Percentiles rank a stretch among this genome's conserved stretches.
Conservation (phyloP, 345 rosid genomes). For the Trapa bicornis region DNA sequence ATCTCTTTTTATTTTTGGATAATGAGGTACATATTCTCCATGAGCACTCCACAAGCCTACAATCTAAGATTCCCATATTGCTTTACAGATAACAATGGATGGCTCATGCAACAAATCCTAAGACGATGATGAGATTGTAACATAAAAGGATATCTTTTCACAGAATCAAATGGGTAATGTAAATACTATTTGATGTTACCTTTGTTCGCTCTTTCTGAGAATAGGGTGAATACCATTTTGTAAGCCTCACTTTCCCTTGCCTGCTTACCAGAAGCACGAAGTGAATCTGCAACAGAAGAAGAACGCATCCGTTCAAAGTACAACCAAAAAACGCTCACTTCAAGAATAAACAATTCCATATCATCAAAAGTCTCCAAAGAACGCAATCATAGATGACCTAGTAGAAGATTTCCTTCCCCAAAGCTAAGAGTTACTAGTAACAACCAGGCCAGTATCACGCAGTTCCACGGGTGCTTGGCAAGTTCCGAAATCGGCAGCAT, state of each 20-base stretch:
- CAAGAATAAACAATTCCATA: background rate
- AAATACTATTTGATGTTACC: constrained; percentile 15
- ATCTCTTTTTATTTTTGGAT: too few species aligned
- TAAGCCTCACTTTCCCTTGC: too few species aligned
- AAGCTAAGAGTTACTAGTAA: background rate
- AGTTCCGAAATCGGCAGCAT: background rate
- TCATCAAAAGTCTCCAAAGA: background rate
- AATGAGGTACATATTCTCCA: too few species aligned
- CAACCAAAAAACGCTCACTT: background rate
- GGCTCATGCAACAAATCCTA: too few species aligned
- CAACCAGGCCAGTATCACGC: background rate
- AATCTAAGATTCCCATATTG: too few species aligned
- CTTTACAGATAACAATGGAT: too few species aligned
- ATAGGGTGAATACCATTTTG: too few species aligned
- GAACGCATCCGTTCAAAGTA: background rate
- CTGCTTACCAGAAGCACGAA: too few species aligned
- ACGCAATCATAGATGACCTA: background rate
- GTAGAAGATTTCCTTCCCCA: background rate
- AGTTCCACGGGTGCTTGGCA: background rate
- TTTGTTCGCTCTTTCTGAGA: constrained; percentile 14
- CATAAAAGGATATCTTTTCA: background rate
- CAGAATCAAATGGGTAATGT: background rate
- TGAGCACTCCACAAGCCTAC: too few species aligned
- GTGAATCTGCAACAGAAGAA: too few species aligned
- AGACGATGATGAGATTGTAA: too few species aligned